These are phyloP conservation scores for Glebionis coronaria DNA, from an alignment of 129 eudicot species.

Conservation along the genomic window DNA sequence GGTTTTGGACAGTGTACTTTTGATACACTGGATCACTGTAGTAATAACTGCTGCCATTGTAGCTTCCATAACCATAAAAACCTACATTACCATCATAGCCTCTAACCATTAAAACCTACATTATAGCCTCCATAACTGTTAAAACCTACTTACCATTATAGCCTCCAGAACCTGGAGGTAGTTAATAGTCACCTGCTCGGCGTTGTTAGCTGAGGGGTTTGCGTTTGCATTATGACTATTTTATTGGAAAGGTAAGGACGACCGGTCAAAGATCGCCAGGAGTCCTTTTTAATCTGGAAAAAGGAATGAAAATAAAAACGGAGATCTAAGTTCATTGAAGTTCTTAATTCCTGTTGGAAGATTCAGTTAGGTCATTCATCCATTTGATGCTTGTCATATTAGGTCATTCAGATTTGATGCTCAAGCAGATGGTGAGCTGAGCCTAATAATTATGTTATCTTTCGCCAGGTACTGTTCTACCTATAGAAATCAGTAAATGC, in stretches of 20 bases:
- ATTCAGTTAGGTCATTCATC: too few relatives aligned
- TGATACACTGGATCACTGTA: neutral
- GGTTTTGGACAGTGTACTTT: conserved; percentile 9
- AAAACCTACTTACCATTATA: conserved; percentile 8
- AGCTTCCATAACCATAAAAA: conserved; percentile 9
- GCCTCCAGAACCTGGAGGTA: conserved; percentile 22
- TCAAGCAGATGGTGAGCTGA: too few relatives aligned
- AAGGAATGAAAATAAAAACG: too few relatives aligned
- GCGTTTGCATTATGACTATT: too few relatives aligned
- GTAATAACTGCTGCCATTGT: neutral
- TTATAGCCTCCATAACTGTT: conserved; percentile 12
- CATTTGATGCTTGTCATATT: too few relatives aligned
- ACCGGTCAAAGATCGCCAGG: too few relatives aligned
- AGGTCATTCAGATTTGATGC: conserved; percentile 47
- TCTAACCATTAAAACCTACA: neutral
- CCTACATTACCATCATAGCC: conserved; percentile 12
- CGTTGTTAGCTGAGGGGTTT: neutral
- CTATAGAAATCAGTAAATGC: neutral
- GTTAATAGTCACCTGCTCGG: neutral
- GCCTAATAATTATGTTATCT: neutral
- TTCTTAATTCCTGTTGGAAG: too few relatives aligned
- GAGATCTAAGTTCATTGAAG: too few relatives aligned
- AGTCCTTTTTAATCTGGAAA: too few relatives aligned
- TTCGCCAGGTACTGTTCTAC: too few relatives aligned
- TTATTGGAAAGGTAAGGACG: conserved; percentile 28